A percentile compares a stretch with the other conserved stretches of the same genome.
These are phyloP conservation scores for Aquilaria sinensis DNA, from an alignment of 345 rosid genomes.

Conservation along the genomic window DNA sequence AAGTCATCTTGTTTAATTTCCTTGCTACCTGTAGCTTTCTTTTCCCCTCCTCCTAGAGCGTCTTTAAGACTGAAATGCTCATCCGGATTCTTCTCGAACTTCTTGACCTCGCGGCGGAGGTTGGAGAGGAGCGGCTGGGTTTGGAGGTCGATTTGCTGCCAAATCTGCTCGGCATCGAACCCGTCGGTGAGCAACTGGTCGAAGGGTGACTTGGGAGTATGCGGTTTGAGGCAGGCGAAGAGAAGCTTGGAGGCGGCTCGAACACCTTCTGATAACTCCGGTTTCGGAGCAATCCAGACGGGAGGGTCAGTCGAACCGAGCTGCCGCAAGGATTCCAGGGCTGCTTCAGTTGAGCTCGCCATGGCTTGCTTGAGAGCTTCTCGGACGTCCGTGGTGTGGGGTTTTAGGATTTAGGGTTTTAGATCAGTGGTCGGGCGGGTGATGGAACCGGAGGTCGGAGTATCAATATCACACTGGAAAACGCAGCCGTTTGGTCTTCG, in stretches of 20 bases:
- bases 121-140: constrained; percentile 52
- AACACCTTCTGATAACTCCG: constrained; percentile 38
- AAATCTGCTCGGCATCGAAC: constrained; percentile 87
- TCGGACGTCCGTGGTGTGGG: background rate
- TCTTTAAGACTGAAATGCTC: constrained; percentile 33
- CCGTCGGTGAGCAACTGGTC: constrained; percentile 67
- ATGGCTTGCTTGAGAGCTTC: constrained; percentile 12
- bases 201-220: constrained; percentile 57
- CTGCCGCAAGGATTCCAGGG: constrained; percentile 40
- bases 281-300: constrained; percentile 55
- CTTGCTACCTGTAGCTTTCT: constrained; percentile 3
- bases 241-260: constrained; percentile 57
- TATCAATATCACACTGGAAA: no score
- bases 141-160: constrained; percentile 91
- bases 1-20: constrained; percentile 1
- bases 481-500: no score
- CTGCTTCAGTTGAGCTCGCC: constrained; percentile 33
- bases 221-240: constrained; percentile 48
- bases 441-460: no score
- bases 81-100: constrained; percentile 51
- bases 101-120: constrained; percentile 49
- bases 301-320: constrained; percentile 70
- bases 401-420: constrained; percentile 7
- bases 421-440: background rate
- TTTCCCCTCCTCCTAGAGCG: constrained; percentile 17